Evolutionary conservation across 352 stramenopile species (phyloP).

Genomic region (Globisporangium lucens): DNA sequence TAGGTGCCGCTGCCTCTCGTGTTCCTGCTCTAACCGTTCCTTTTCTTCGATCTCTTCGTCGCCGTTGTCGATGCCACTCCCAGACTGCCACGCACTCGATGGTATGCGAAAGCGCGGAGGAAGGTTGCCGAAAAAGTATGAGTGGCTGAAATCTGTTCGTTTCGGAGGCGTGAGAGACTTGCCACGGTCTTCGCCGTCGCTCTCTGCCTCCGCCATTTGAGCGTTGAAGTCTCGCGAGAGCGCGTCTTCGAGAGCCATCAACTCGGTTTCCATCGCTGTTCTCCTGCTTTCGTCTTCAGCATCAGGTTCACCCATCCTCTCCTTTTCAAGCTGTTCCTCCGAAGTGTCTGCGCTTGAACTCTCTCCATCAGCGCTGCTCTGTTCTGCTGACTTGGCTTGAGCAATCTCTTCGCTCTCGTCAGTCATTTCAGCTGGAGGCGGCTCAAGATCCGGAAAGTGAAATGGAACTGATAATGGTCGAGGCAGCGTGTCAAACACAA

Average conservation of each 20-base stretch:
- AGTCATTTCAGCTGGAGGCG: constrained; percentile 6
- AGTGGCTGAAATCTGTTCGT: constrained; percentile 61
- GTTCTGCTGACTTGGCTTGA: constrained; percentile 14
- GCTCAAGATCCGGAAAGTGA: constrained; percentile 21
- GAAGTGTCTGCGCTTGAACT: not conserved
- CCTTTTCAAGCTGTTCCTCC: not conserved
- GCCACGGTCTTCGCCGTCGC: constrained; percentile 53
- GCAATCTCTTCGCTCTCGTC: constrained; percentile 13
- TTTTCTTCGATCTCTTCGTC: constrained; percentile 75
- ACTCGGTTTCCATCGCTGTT: constrained; percentile 21
- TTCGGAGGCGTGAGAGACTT: constrained; percentile 40
- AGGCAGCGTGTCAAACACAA: constrained; percentile 44
- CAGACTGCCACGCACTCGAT: constrained; percentile 42
- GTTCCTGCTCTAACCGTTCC: constrained; percentile 55
- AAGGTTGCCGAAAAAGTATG: constrained; percentile 73
- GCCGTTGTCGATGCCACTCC: constrained; percentile 65
- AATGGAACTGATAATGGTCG: constrained; percentile 30
- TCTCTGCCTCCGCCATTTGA: constrained; percentile 26
- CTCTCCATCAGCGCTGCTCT: constrained; percentile 15
- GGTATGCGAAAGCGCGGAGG: constrained; percentile 40
- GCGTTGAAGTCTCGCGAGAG: constrained; percentile 29
- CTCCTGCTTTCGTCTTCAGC: constrained; percentile 11
- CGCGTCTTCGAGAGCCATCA: constrained; percentile 35
- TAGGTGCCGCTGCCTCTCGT: constrained; percentile 50
- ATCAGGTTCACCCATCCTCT: not conserved